phyloP scores from a whole-genome alignment of 441 rosid genomes.

The Jatropha podagrica region DNA sequence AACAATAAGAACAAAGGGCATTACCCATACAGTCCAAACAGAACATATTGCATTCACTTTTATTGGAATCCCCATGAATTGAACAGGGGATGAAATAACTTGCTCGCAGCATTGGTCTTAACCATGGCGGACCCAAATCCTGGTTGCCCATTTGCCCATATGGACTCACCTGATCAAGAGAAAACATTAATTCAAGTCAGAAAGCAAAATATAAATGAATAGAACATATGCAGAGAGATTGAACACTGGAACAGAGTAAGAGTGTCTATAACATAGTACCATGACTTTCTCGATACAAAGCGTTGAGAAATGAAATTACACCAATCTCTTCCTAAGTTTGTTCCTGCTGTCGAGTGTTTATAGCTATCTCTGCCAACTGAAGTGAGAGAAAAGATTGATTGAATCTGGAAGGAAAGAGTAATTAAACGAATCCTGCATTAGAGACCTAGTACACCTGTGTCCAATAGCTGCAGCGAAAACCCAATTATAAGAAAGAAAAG shows the following conservation, averaged over 20 bases:
- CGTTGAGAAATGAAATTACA: not conserved
- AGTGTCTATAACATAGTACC: slow-evolving; percentile 6
- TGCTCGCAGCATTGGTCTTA: slow-evolving; percentile 61
- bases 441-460: not conserved
- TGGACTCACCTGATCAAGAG: slow-evolving; percentile 38
- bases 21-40: slow-evolving; percentile 65
- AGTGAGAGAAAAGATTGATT: not conserved
- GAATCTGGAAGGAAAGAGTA: not conserved
- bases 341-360: not conserved
- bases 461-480: not conserved
- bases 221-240: not conserved
- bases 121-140: slow-evolving; percentile 65
- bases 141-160: slow-evolving; percentile 33
- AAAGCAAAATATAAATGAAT: not conserved
- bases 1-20: slow-evolving; percentile 71
- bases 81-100: slow-evolving; percentile 63
- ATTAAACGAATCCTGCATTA: not conserved
- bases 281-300: slow-evolving; percentile 1
- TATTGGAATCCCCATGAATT: slow-evolving; percentile 55
- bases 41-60: slow-evolving; percentile 81
- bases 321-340: no score
- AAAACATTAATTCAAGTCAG: not conserved
- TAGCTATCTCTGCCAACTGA: not conserved
- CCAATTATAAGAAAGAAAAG: not conserved
- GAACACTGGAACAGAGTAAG: not conserved